Evolutionary conservation across 805 yeast genomes (phyloP), one percentile per base, ranked within the genome.

Genomic region (Vanderwaltozyma tropicalis): DNA sequence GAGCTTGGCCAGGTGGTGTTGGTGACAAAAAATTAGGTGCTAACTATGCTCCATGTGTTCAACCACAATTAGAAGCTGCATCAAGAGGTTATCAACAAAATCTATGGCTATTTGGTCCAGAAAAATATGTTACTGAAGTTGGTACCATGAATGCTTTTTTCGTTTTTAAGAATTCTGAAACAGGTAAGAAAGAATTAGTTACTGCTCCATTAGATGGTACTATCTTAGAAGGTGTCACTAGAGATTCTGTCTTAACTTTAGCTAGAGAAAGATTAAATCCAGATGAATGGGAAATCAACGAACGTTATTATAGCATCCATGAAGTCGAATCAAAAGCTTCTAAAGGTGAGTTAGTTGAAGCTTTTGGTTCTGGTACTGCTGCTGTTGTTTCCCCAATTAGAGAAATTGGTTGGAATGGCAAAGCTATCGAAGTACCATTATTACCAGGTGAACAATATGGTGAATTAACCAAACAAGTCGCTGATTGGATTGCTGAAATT

Each of bases 1-100:
- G 98, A 69, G 97, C 98, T 22, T 89, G 97, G 97, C 97, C 97
- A 58, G 95, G 95, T 55, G 98, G 97, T 63, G 87, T 78, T 52
- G 98, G 98, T 65, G 82, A 89, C 75, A 80, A 76, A 64, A 89
- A 89, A 66, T 76, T 89, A 54, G 98, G 98, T 63, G 96, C 95
- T 44, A 89, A 89, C 71, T 89, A 89, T 59, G 98, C 96, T 32
- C 96, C 97, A 45, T 84, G 96, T 62, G 77, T 88, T 54, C 71
- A 74, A 58, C 96, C 97, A 24, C 96, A 86, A 67, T 68, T 74
- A 51, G 80, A 84, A 66, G 96, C 97, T 36, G 95, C 95, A 39
- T 55, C 69, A 18, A 77, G 88, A 63, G 98, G 98, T 31, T 88
- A 77, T 69, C 94, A 85, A 62, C 97, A 92, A 67, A 89, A 89